Base-by-base conservation (phyloP, 2,329 filamentous ascomycete species). In the Pestalotiopsis sp. region DNA sequence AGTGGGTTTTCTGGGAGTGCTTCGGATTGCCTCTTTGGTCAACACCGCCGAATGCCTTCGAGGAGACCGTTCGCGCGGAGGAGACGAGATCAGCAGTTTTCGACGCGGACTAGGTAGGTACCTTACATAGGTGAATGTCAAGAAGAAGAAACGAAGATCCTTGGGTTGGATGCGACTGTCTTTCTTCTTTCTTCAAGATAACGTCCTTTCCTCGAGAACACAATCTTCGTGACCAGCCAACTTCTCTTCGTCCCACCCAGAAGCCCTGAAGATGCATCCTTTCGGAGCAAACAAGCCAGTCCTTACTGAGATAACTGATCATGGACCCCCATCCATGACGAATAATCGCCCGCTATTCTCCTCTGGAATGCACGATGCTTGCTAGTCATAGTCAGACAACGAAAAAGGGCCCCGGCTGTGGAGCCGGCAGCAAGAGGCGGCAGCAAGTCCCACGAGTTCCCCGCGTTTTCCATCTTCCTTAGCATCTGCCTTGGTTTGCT, bases 21-120 rank as follows among this genome's bases (percentile, higher is more conserved):
- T 40, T 62, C 27, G 59, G 36, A 62, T 40, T 62, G 59, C 59
- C 59, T 62, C 25, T 38, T 62, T 31, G 25, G 59, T 62, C 59
- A n/a, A 23, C 25, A 59, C 27, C 57, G 57, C 6, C 17, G 25
- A 14, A 62, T 13, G 59, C 23, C 11, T 20, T 17, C 2, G 13
- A 17, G 20, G 23, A 14, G 31, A 40, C 59, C 9, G 17, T n/a
- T 23, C 17, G 45, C 45, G 45, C 9, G 6, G 31, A 36, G 2
- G 31, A 36, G 31, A 36, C 31, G 31, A 36, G 31, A 36, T 36
- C 31, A 36, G 31, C 31, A 36, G 7, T 36, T 2, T 36, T 36
- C 7, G 31, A 36, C 6, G 31, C 31, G 31, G 31, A 36, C 31
- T 36, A 36, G 31, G 31, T 36, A 36, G 31, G 31, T 36, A 36